Percentiles rank a stretch among this genome's conserved stretches.
phyloP scores from a whole-genome alignment of 2,329 filamentous ascomycete species.

The Seiridium cupressi region DNA sequence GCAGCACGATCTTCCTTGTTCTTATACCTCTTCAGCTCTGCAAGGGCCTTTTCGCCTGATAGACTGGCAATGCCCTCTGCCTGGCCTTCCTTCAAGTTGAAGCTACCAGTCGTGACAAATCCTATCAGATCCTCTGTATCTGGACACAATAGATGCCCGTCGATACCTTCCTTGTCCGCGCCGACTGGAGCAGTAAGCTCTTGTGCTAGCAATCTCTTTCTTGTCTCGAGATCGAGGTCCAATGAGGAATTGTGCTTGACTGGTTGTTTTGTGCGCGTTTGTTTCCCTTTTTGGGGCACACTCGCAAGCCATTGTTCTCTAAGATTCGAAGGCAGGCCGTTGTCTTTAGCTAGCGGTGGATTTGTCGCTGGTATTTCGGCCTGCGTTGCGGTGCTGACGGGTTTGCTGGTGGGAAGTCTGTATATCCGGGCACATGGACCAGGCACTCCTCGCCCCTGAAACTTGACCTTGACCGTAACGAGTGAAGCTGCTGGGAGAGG shows the following conservation, averaged over 20 bases:
- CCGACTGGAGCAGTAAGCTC: slow-evolving; percentile 44
- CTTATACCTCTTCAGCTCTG: slow-evolving; percentile 31
- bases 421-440: slow-evolving; percentile 78
- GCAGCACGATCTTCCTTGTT: slow-evolving; percentile 36
- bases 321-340: slow-evolving; percentile 45
- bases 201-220: slow-evolving; percentile 43
- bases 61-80: slow-evolving; percentile 76
- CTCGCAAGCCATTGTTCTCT: slow-evolving; percentile 71
- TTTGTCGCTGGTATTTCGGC: slow-evolving; percentile 47
- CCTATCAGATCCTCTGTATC: slow-evolving; percentile 75
- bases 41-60: slow-evolving; percentile 55
- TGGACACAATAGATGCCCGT: slow-evolving; percentile 67
- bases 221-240: slow-evolving; percentile 32
- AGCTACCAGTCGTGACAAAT: slow-evolving; percentile 86
- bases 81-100: slow-evolving; percentile 72
- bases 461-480: slow-evolving; percentile 64
- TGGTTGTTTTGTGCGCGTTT: slow-evolving; percentile 23
- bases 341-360: slow-evolving; percentile 22
- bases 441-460: slow-evolving; percentile 70
- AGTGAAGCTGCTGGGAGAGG: slow-evolving; percentile 36
- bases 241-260: slow-evolving; percentile 21
- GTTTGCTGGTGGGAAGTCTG: slow-evolving; percentile 59
- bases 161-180: slow-evolving; percentile 36
- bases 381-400: slow-evolving; percentile 15
- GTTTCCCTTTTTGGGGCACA: slow-evolving; percentile 14